Conservation (phyloP, 2,329 filamentous ascomycete species). For the Trichoderma simmonsii region DNA sequence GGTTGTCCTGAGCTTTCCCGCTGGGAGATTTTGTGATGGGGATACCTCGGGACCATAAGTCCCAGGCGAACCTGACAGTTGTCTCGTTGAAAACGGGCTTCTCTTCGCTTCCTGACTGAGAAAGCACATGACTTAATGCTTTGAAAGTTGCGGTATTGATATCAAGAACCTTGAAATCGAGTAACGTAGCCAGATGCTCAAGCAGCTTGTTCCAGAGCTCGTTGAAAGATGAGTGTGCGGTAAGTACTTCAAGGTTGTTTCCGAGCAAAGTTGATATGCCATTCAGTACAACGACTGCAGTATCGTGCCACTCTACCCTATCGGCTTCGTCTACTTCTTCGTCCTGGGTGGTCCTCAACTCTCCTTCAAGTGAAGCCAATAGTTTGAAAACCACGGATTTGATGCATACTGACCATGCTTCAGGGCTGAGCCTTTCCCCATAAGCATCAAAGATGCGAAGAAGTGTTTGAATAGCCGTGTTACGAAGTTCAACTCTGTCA, state of each 20-base stretch:
- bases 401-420: constrained; percentile 81
- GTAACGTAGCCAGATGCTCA: constrained; percentile 61
- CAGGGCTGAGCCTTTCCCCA: constrained; percentile 71
- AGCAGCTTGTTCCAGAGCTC: constrained; percentile 74
- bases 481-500: constrained; percentile 70
- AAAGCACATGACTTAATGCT: constrained; percentile 62
- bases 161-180: constrained; percentile 63
- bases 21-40: constrained; percentile 43
- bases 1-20: constrained; percentile 58
- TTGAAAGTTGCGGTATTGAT: constrained; percentile 70
- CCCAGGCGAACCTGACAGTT: constrained; percentile 63
- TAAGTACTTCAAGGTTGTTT: constrained; percentile 72
- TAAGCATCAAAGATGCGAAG: constrained; percentile 91
- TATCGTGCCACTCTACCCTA: constrained; percentile 66
- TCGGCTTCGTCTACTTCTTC: constrained; percentile 41
- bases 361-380: constrained; percentile 64
- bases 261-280: constrained; percentile 71
- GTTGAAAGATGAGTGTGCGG: constrained; percentile 63
- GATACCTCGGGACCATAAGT: constrained; percentile 66
- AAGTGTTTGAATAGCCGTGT: constrained; percentile 86
- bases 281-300: constrained; percentile 68
- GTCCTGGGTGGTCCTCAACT: constrained; percentile 43
- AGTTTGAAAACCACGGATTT: constrained; percentile 78
- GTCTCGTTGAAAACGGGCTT: constrained; percentile 45
- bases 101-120: constrained; percentile 42